A percentile compares a stretch with the other conserved stretches of the same genome.
phyloP scores from a whole-genome alignment of 1,284 basidiomycete species.

The Ceratobasidium sp. region DNA sequence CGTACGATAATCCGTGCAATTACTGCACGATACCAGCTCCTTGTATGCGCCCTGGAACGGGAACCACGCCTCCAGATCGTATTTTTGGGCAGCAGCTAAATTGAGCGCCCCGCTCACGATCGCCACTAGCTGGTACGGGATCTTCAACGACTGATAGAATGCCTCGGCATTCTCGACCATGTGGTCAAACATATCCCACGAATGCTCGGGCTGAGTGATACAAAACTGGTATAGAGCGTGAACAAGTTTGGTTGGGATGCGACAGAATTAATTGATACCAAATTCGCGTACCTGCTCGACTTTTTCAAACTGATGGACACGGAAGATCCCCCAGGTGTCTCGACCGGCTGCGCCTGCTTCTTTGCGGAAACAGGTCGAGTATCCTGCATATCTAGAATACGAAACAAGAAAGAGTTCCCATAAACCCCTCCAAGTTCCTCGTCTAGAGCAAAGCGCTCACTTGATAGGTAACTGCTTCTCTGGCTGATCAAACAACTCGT shows the following conservation, averaged over 20 bases:
- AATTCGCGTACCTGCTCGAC: conserved; percentile 71
- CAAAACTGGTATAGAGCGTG: conserved; percentile 76
- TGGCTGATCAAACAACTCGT: conserved; percentile 97
- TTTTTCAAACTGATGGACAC: conserved; percentile 99
- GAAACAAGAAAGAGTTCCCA: neutral
- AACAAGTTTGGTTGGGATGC: neutral
- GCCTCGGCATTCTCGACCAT: conserved; percentile 92
- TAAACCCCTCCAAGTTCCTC: neutral
- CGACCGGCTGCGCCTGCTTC: conserved; percentile 97
- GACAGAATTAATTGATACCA: conserved; percentile 10
- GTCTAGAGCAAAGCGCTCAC: conserved; percentile 60
- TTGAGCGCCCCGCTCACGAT: conserved; percentile 98
- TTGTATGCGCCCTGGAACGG: conserved; percentile 97
- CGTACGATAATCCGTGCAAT: conserved; percentile 95
- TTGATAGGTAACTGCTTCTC: conserved; percentile 88
- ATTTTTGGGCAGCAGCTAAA: conserved; percentile 96
- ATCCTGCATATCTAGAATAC: conserved; percentile 60
- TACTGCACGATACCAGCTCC: conserved; percentile 91
- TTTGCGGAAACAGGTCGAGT: conserved; percentile 97
- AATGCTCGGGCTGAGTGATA: conserved; percentile 92
- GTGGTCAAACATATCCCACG: conserved; percentile 91
- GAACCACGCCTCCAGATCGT: conserved; percentile 99
- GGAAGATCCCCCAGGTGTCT: conserved; percentile 99
- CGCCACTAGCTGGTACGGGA: conserved; percentile 93
- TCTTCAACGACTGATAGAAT: conserved; percentile 92